Conservation (phyloP, 2,329 filamentous ascomycete genomes). For the Colletotrichum euphorbiae region DNA sequence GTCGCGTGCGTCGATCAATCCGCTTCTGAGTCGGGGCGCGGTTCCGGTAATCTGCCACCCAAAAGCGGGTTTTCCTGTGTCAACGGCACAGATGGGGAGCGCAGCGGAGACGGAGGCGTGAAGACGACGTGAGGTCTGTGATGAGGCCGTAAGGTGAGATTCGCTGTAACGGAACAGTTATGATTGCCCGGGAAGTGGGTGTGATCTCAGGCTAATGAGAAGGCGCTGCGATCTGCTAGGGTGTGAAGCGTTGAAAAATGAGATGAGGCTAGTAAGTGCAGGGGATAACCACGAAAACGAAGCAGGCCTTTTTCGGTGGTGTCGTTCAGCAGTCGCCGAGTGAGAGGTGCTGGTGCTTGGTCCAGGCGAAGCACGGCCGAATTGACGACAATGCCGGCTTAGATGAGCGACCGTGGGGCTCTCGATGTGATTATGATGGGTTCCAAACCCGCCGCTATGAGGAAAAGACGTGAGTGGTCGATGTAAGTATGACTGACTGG, state of each 20-base stretch:
- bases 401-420: not conserved
- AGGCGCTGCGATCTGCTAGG: not conserved
- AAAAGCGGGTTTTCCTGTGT: not conserved
- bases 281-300: constrained; percentile 8
- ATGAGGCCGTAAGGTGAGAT: constrained; percentile 2
- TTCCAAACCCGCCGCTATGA: not conserved
- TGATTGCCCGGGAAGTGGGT: constrained; percentile 4
- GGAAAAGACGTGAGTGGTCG: not conserved
- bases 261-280: constrained; percentile 1
- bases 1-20: constrained; percentile 23
- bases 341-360: not conserved
- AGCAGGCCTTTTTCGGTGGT: not conserved
- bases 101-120: not conserved
- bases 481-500: too few species aligned
- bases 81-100: not conserved
- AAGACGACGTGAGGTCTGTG: not conserved
- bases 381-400: not conserved
- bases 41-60: constrained; percentile 8
- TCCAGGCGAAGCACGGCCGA: not conserved
- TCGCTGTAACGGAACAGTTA: not conserved
- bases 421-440: not conserved
- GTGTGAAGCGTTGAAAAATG: not conserved
- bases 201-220: constrained; percentile 5
- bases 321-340: not conserved
- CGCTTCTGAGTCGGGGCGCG: constrained; percentile 1